Evolutionary conservation across 331 rosid genomes (phyloP).

Genomic region (Ulmus americana): DNA sequence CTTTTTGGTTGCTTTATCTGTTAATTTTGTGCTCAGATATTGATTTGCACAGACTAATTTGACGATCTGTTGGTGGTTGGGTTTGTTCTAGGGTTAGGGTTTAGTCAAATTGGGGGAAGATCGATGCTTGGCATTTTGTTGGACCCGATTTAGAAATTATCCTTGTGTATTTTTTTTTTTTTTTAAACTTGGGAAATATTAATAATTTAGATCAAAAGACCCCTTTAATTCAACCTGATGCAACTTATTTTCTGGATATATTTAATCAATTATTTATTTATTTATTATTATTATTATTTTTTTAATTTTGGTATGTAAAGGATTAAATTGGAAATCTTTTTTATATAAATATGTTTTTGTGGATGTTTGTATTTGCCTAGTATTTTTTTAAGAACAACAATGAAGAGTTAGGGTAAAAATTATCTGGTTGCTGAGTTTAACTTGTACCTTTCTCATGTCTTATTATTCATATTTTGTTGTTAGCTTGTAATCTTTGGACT

Average conservation of each 20-base stretch:
- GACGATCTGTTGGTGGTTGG: slow-evolving; percentile 18
- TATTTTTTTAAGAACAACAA: not conserved
- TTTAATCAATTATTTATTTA: too few relatives aligned
- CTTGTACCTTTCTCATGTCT: not conserved
- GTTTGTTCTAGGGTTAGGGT: slow-evolving; percentile 30
- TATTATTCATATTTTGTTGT: not conserved
- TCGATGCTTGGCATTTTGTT: slow-evolving; percentile 19
- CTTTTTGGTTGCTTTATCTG: not conserved
- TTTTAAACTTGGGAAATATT: not conserved
- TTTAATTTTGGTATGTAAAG: not conserved
- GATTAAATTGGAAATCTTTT: not conserved
- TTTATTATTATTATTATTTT: not conserved
- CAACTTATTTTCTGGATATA: too few relatives aligned
- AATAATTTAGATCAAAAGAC: too few relatives aligned
- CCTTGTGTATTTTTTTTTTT: not conserved
- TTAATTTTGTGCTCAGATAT: not conserved
- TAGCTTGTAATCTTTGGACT: not conserved
- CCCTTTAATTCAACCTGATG: too few relatives aligned
- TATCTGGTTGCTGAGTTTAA: not conserved
- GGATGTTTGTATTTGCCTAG: not conserved
- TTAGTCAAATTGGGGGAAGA: slow-evolving; percentile 13
- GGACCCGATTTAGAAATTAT: slow-evolving; percentile 17
- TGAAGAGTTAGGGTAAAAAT: not conserved
- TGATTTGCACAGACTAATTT: not conserved
- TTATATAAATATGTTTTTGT: not conserved